Conservation (phyloP, 257 asterid genomes). For the Vinca minor region DNA sequence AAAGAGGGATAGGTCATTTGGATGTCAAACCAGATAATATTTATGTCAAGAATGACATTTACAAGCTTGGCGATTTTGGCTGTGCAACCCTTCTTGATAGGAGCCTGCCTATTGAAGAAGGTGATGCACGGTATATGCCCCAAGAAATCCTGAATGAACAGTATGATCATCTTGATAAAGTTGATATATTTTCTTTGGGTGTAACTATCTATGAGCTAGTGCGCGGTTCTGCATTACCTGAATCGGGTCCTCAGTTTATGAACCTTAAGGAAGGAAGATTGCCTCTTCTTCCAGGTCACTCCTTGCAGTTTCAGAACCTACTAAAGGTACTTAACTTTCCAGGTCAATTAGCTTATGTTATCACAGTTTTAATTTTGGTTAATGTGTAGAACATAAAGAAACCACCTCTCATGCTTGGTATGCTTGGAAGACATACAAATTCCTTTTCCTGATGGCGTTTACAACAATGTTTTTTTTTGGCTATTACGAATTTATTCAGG, state of each 20-base stretch:
- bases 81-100: conserved; percentile 73
- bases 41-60: conserved; percentile 70
- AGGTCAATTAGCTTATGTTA: not conserved
- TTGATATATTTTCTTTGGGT: conserved; percentile 86
- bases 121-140: conserved; percentile 98
- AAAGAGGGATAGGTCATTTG: conserved; percentile 68
- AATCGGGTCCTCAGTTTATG: conserved; percentile 61
- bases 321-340: conserved; percentile 51
- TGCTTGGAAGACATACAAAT: not conserved
- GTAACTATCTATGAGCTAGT: conserved; percentile 74
- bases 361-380: not conserved
- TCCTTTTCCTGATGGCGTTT: not conserved
- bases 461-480: conserved; percentile 5
- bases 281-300: conserved; percentile 91
- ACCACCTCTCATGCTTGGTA: not conserved
- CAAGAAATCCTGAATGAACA: conserved; percentile 86
- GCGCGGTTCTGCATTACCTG: conserved; percentile 67
- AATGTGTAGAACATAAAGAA: not conserved
- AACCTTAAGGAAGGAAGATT: conserved; percentile 75
- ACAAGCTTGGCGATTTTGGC: conserved; percentile 94
- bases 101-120: conserved; percentile 89
- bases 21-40: conserved; percentile 93
- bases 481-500: conserved; percentile 30
- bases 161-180: conserved; percentile 77
- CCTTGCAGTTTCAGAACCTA: conserved; percentile 79